Base-by-base conservation (phyloP, 2,329 filamentous ascomycete genomes). In the Microcyclosporella mali region DNA sequence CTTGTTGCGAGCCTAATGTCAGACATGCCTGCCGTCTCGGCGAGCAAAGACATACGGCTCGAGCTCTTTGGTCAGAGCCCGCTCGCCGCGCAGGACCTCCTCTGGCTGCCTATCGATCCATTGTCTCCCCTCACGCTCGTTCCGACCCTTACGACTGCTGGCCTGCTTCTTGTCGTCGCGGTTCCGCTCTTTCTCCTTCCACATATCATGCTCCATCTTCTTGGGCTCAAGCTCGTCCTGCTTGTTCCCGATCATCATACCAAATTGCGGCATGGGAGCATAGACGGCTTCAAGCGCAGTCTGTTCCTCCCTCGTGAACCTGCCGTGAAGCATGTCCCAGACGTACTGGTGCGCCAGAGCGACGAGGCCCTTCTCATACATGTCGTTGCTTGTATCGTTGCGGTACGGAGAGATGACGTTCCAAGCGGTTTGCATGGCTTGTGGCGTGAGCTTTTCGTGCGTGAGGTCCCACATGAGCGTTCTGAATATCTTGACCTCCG, bases 281-380 rank as follows among this genome's bases (percentile, higher is more conserved):
- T 37, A 27, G 9, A 29, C 33, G 12, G 14, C n/a, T 10, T 37
- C 33, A 9, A 43, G 29, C 7, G 32, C 25, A 6, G 25, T 6
- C 17, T 32, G 27, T 15, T 33, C 4, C n/a, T 32, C 16, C 12
- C 8, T 6, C 16, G 16, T 7, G 33, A 31, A 32, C 7, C 32
- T 34, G 31, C 14, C 36, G 6, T 43, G 40, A 2, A 43, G 27
- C 8, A 35, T 21, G 27, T 47, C 32, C 40, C 40, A 47, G 25
- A 45, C 46, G 34, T 45, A 42, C 34, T 48, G 46, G 25, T 48
- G 41, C 9, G 45, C 38, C 31, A 48, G 27, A 9, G 33, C 37
- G 8, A 33, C 10, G 10, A 35, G 31, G 17, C 29, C 31, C 17
- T 29, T 10, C 18, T 33, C 17, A 6, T 33, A 2, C 6, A 4